phyloP scores from a whole-genome alignment of 106 monocot species.

The Acorus calamus region DNA sequence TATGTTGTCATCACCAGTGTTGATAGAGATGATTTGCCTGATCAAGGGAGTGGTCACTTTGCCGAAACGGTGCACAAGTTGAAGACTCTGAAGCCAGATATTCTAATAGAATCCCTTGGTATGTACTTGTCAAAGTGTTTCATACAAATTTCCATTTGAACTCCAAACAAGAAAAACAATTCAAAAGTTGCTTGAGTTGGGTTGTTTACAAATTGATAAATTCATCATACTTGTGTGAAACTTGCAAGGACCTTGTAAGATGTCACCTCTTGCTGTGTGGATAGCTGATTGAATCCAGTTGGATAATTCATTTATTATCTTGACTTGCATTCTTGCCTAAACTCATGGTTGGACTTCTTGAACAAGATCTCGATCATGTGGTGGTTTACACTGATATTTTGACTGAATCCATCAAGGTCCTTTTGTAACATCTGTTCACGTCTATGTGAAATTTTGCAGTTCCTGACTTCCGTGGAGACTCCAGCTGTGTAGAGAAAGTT shows the following conservation, averaged over 20 bases:
- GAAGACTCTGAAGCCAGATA: slow-evolving; percentile 58
- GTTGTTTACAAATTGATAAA: no score
- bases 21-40: slow-evolving; percentile 76
- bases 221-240: no score
- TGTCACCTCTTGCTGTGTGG: no score
- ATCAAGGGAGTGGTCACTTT: slow-evolving; percentile 86
- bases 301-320: background rate
- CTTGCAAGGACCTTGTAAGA: no score
- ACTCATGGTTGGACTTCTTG: background rate
- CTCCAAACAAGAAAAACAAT: no score
- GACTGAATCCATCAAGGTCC: no score
- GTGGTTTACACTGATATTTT: no score
- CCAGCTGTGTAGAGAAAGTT: slow-evolving; percentile 49
- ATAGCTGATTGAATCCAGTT: no score
- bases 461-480: slow-evolving; percentile 76
- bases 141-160: no score
- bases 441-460: slow-evolving; percentile 22
- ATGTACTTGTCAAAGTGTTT: background rate
- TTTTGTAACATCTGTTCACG: no score
- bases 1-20: slow-evolving; percentile 88
- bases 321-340: background rate
- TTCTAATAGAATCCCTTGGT: slow-evolving; percentile 82
- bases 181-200: no score
- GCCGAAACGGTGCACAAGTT: slow-evolving; percentile 66
- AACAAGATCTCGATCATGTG: no score